Evolutionary conservation across 2,329 filamentous ascomycete genomes (phyloP).

Genomic region (Penicillium sp.): DNA sequence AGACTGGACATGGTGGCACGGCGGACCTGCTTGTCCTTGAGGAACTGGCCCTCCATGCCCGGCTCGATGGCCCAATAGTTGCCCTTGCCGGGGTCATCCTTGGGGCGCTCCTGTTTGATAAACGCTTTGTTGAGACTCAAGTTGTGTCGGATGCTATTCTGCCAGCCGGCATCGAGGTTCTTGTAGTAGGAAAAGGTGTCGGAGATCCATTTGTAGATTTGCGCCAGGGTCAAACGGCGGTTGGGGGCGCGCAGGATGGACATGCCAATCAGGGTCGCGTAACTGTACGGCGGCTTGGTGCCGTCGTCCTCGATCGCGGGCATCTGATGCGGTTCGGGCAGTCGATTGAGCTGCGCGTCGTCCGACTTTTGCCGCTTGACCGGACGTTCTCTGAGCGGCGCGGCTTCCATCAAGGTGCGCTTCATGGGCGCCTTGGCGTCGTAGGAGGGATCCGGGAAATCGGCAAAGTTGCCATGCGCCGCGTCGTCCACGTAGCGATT

Average conservation of each 20-base stretch:
- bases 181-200: conserved; percentile 87
- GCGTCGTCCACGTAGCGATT: conserved; percentile 35
- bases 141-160: conserved; percentile 98
- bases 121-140: conserved; percentile 96
- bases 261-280: conserved; percentile 93
- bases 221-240: conserved; percentile 77
- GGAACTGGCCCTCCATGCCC: conserved; percentile 83
- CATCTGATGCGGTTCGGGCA: conserved; percentile 74
- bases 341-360: conserved; percentile 43
- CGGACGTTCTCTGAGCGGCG: conserved; percentile 64
- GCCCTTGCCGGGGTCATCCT: conserved; percentile 95
- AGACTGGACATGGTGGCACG: conserved; percentile 42
- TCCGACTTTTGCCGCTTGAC: conserved; percentile 64
- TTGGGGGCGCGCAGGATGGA: conserved; percentile 82
- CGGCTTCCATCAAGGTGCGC: conserved; percentile 65
- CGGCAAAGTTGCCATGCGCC: conserved; percentile 42
- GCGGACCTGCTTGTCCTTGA: conserved; percentile 70
- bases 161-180: conserved; percentile 82
- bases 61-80: conserved; percentile 93
- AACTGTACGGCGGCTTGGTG: conserved; percentile 83
- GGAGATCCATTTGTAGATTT: conserved; percentile 99
- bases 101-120: conserved; percentile 88
- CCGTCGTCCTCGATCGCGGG: conserved; percentile 78
- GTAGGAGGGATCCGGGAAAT: conserved; percentile 44
- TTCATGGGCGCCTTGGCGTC: conserved; percentile 44